Percentiles rank a stretch among this genome's conserved stretches.
phyloP scores from a whole-genome alignment of 768 basidiomycete species.

The Rhodotorula graminis region DNA sequence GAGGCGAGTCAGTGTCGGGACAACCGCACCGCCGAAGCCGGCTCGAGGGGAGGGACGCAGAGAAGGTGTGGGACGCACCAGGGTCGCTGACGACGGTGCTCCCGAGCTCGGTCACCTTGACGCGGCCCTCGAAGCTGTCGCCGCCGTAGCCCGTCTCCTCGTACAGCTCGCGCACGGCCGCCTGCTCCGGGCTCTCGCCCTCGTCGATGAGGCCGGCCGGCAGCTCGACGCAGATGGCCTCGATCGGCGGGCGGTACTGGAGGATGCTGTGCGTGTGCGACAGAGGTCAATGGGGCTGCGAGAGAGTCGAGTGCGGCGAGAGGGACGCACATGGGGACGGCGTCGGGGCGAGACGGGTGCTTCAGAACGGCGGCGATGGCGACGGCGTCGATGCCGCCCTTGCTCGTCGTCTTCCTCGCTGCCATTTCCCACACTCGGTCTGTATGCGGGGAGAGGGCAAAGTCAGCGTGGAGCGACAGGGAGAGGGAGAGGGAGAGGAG shows the following conservation, averaged over 20 bases:
- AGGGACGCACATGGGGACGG: constrained; percentile 43
- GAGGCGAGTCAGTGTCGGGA: constrained; percentile 2
- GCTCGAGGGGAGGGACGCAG: not conserved
- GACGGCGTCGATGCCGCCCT: constrained; percentile 79
- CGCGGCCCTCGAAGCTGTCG: constrained; percentile 46
- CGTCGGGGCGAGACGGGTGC: constrained; percentile 54
- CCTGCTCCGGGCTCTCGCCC: constrained; percentile 70
- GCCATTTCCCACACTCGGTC: constrained; percentile 87
- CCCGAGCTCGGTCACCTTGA: constrained; percentile 55
- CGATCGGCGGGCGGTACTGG: constrained; percentile 82
- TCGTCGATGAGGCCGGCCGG: constrained; percentile 76
- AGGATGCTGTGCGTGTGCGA: constrained; percentile 66
- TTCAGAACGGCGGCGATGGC: constrained; percentile 74
- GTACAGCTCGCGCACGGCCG: constrained; percentile 80
- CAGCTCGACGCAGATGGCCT: constrained; percentile 51
- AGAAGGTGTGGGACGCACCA: not conserved
- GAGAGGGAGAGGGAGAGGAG: too few species aligned
- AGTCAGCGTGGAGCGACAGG: too few species aligned
- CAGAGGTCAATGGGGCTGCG: not conserved
- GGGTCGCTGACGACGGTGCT: constrained; percentile 53
- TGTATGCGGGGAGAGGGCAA: too few species aligned
- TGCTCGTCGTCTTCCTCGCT: constrained; percentile 70
- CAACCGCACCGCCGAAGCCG: too few species aligned
- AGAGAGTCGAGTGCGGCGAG: not conserved
- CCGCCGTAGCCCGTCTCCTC: constrained; percentile 87